A percentile compares a stretch with the other conserved stretches of the same genome.
phyloP scores from a whole-genome alignment of 2,329 filamentous ascomycete species.

The Conoideocrella luteorostrata region DNA sequence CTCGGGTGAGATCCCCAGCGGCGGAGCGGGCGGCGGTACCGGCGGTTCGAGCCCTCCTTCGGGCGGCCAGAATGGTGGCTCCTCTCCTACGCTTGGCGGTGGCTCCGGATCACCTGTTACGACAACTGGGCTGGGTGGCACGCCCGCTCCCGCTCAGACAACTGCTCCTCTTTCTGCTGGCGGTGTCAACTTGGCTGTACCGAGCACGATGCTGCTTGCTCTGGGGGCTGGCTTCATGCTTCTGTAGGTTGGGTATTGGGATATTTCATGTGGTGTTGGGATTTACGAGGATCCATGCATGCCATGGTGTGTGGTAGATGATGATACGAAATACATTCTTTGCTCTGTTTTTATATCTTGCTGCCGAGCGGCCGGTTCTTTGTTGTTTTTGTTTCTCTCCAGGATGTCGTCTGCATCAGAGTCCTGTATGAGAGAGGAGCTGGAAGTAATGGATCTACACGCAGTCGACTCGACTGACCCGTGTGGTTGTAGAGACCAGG shows the following conservation, averaged over 20 bases:
- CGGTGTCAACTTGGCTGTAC: slow-evolving; percentile 28
- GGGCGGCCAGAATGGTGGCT: too few relatives aligned
- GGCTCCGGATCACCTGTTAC: background rate
- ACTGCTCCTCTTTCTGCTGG: slow-evolving; percentile 14
- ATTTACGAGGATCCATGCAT: background rate
- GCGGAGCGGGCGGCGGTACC: slow-evolving; percentile 13
- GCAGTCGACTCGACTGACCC: too few relatives aligned
- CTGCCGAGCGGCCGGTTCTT: slow-evolving; percentile 6
- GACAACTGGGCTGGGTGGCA: background rate
- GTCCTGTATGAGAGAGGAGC: background rate
- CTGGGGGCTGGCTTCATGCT: slow-evolving; percentile 39
- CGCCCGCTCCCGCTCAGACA: slow-evolving; percentile 3
- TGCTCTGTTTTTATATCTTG: slow-evolving; percentile 12
- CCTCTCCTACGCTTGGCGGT: background rate
- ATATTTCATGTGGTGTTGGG: background rate
- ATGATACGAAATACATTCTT: slow-evolving; percentile 8
- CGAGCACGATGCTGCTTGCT: slow-evolving; percentile 36
- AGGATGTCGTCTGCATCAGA: background rate
- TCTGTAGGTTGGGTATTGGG: slow-evolving; percentile 16
- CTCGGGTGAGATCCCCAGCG: slow-evolving; percentile 17
- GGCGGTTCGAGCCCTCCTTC: too few relatives aligned
- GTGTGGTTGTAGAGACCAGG: too few relatives aligned
- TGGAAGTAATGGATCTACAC: too few relatives aligned
- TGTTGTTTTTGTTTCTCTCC: background rate
- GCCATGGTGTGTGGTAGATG: background rate